Base-by-base conservation (phyloP, 2,329 filamentous ascomycete genomes). In the Hypoxylon sp. region DNA sequence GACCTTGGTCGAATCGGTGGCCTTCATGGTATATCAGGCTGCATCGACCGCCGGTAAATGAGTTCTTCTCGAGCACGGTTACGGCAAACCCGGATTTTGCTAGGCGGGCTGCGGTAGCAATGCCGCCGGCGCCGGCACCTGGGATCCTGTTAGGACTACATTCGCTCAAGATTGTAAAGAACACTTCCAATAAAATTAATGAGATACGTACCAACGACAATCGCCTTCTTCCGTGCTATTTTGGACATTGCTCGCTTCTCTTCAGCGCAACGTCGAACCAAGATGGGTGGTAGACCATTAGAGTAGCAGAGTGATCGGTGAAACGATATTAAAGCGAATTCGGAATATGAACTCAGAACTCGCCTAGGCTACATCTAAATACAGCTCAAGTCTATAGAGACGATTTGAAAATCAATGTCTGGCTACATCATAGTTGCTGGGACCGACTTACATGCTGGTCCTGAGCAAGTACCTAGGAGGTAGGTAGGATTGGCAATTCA, bases 41-140 rank as follows among this genome's bases (percentile, higher is more conserved):
- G 79, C 91, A 93, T 60, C 91, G 83, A 3, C 91, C 91, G 49
- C 91, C 91, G 0, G 88, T 90, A 76, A 91, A 92, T 62, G 81
- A 81, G 75, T 93, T 93, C 82, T 93, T 93, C 79, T 94, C 91
- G n/a, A 93, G 80, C 1, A 93, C 89, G 0, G 90, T 93, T n/a
- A 93, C 91, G 34, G 84, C 77, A 76, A 90, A 89, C 41, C 91
- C 91, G 1, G 90, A 86, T 75, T 90, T 90, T 53, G 90, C 89
- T 10, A 93, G 86, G 49, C 91, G 87, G 1, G 91, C 91, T 62
- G 91, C 90, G 1, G 88, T 89, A n/a, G 90, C 86, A 45, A 92
- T 87, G 64, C 91, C 91, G 55, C 91, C 91, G 49, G 88, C 88
- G 65, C 91, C 91, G 30, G 91, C 90, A 69, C 91, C 90, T 85